Conservation (phyloP, 345 rosid genomes). For the Camelina sativa region DNA sequence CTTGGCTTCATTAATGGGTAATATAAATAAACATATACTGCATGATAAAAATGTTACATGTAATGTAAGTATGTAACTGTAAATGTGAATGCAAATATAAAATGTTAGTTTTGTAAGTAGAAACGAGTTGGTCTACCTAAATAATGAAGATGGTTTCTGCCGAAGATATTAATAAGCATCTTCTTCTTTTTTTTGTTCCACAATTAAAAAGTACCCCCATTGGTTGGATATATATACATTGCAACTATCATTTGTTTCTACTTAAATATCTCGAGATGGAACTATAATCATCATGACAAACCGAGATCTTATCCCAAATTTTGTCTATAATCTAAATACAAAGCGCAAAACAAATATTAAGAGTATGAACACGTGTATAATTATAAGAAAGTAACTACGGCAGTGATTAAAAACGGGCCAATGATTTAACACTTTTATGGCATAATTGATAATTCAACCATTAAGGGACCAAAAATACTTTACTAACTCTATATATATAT, state of each 20-base stretch:
- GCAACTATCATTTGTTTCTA: too few relatives aligned
- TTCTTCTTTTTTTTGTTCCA: neutral
- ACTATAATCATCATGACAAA: neutral
- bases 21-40: neutral
- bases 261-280: too few relatives aligned
- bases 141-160: neutral
- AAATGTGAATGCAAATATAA: slow-evolving; percentile 12
- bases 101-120: slow-evolving; percentile 13
- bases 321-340: neutral
- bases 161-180: neutral
- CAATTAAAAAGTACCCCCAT: too few relatives aligned
- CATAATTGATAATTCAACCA: slow-evolving; percentile 26
- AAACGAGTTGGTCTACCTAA: neutral
- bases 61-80: neutral
- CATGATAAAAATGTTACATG: slow-evolving; percentile 1
- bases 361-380: slow-evolving; percentile 13
- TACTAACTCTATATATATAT: neutral
- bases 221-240: neutral
- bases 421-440: slow-evolving; percentile 24
- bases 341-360: neutral
- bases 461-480: slow-evolving; percentile 22
- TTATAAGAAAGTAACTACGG: neutral
- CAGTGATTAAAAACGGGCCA: neutral
- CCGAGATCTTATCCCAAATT: slow-evolving; percentile 4
- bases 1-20: slow-evolving; percentile 24